Evolutionary conservation across 1,139 yeast genomes (phyloP).

Genomic region (Eremothecium sinecaudum): DNA sequence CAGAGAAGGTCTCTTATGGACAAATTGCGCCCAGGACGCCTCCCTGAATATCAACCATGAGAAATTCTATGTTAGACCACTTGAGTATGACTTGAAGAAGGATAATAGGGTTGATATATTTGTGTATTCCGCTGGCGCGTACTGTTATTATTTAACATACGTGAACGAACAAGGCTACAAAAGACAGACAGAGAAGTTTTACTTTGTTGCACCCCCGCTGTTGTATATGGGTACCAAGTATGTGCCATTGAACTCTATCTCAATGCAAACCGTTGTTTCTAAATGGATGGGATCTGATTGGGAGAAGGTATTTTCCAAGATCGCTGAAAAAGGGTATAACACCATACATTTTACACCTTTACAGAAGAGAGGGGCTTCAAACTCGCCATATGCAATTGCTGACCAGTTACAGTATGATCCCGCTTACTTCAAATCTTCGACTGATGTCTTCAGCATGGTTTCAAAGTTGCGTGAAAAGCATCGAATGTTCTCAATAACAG

Average conservation of each 20-base stretch:
- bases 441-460: constrained; percentile 42
- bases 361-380: constrained; percentile 77
- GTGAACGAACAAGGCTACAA: constrained; percentile 32
- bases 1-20: constrained; percentile 60
- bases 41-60: constrained; percentile 45
- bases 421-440: constrained; percentile 42
- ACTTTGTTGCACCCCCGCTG: constrained; percentile 77
- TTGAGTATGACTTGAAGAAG: constrained; percentile 35
- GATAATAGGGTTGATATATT: constrained; percentile 55
- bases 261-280: constrained; percentile 77
- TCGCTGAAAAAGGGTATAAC: constrained; percentile 73
- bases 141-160: constrained; percentile 54
- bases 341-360: constrained; percentile 95
- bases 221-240: constrained; percentile 47
- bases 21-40: constrained; percentile 54
- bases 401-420: constrained; percentile 80
- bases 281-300: constrained; percentile 87
- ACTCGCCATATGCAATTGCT: constrained; percentile 85
- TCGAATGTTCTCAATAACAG: constrained; percentile 69
- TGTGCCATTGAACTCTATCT: constrained; percentile 69
- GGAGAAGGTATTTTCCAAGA: constrained; percentile 53
- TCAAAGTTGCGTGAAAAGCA: constrained; percentile 44
- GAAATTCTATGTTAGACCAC: constrained; percentile 38
- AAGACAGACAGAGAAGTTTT: constrained; percentile 46
- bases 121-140: constrained; percentile 71